Evolutionary conservation across 176 grass and related monocot genomes (phyloP).

Genomic region (Paspalum notatum): DNA sequence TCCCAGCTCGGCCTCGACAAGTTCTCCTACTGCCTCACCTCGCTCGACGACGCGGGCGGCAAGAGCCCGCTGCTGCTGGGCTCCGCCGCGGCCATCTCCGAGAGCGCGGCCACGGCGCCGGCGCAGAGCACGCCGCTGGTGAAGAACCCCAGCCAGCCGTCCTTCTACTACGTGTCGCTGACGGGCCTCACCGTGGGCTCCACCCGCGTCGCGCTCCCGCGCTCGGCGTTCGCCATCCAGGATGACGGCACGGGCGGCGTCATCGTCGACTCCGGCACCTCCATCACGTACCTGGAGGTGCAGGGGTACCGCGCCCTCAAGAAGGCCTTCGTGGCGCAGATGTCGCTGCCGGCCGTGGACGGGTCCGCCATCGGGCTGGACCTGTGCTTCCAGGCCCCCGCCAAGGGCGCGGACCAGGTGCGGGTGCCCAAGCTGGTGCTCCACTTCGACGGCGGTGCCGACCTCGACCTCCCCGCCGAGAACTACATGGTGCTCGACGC

Average conservation of each 20-base stretch:
- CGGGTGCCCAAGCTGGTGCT: conserved; percentile 71
- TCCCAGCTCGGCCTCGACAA: conserved; percentile 60
- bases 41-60: conserved; percentile 51
- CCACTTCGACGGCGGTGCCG: conserved; percentile 68
- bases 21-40: conserved; percentile 96
- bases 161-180: conserved; percentile 68
- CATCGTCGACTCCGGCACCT: conserved; percentile 85
- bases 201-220: conserved; percentile 45
- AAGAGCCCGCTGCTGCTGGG: conserved; percentile 67
- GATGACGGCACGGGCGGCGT: conserved; percentile 61
- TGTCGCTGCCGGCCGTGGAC: conserved; percentile 51
- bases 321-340: conserved; percentile 60
- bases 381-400: conserved; percentile 59
- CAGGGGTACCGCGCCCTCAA: conserved; percentile 46
- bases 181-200: conserved; percentile 58
- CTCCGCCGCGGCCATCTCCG: conserved; percentile 35
- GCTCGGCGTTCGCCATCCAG: conserved; percentile 49
- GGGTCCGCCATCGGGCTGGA: conserved; percentile 58
- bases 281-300: conserved; percentile 66
- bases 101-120: conserved; percentile 8
- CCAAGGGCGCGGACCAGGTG: conserved; percentile 39
- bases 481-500: conserved; percentile 77
- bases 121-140: conserved; percentile 69
- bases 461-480: conserved; percentile 66
- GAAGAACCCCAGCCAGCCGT: conserved; percentile 63